Base-by-base conservation (phyloP, 1,284 basidiomycete genomes). In the Ceratobasidium sp. region DNA sequence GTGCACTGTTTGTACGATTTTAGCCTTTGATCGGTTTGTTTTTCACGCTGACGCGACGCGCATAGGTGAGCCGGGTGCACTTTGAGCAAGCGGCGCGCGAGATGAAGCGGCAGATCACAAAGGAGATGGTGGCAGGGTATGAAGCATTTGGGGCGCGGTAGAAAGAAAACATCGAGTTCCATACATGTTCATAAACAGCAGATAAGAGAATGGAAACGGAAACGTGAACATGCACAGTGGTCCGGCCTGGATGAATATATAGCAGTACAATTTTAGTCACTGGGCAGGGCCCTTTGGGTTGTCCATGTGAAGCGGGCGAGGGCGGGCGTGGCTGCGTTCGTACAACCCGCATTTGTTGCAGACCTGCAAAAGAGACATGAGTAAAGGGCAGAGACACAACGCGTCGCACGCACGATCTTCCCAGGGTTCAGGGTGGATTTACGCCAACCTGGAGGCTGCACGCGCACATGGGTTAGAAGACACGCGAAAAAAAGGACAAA, bases 291-390 rank as follows among this genome's bases (percentile, higher is more conserved):
- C 67, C 32, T 71, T 71, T 43, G 67, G 57, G 21, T 94, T 92
- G 81, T 94, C 92, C 77, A 94, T 93, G 69, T 92, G 89, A 28
- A 92, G 84, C 14, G 92, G 92, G 16, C 92, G 86, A 7, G 92
- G 88, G 35, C 92, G 87, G 74, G 93, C 80, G 77, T 94, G 92
- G 14, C 92, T 94, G 78, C 92, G 90, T 81, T 94, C 92, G 80
- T 94, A 94, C 47, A 94, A 84, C 21, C 92, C 92, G 76, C 92
- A 94, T 84, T 94, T 94, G 86, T 94, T 94, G 86, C 92, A 94
- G 67, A 94, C 85, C 91, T 93, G 75, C 2, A 8, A 49, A 43
- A 44, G 55, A 32, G 32, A 38, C 55, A 44, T 62, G 14, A 50
- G 71, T 50, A 46, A 67, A 64, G 7, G 2, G 1, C 55, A 5